phyloP scores from a whole-genome alignment of 345 rosid species.

The Brassica rapa region DNA sequence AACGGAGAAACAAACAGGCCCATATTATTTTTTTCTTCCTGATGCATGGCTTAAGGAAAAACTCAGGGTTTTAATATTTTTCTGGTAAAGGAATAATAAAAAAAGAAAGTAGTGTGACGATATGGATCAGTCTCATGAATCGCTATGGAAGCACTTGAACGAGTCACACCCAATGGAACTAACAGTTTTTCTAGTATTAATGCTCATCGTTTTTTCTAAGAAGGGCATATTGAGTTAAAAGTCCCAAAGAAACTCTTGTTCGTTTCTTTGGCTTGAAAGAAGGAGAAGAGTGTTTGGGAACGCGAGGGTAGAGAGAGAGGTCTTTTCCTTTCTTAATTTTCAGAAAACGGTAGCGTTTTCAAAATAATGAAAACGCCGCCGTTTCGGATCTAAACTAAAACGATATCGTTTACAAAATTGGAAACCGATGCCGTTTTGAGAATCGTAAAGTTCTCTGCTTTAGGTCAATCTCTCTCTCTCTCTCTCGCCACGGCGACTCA shows the following conservation, averaged over 20 bases:
- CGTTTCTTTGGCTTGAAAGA: not conserved
- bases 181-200: too few species aligned
- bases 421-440: not conserved
- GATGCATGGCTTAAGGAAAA: too few species aligned
- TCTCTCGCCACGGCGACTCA: conserved; percentile 32
- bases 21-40: too few species aligned
- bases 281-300: not conserved
- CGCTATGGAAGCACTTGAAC: too few species aligned
- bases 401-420: conserved; percentile 4
- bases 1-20: too few species aligned
- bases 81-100: too few species aligned
- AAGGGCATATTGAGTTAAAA: too few species aligned
- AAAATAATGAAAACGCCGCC: not conserved
- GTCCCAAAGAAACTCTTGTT: too few species aligned
- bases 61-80: too few species aligned
- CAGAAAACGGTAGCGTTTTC: not conserved
- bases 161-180: too few species aligned
- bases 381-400: not conserved
- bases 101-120: too few species aligned
- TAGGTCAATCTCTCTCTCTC: conserved; percentile 29
- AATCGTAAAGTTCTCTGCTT: conserved; percentile 26
- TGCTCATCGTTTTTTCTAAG: not conserved
- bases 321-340: not conserved
- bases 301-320: conserved; percentile 2
- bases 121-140: too few species aligned